These are phyloP conservation scores for Nelumbo lutea DNA, from an alignment of 164 flowering plant species.

Conservation along the genomic window DNA sequence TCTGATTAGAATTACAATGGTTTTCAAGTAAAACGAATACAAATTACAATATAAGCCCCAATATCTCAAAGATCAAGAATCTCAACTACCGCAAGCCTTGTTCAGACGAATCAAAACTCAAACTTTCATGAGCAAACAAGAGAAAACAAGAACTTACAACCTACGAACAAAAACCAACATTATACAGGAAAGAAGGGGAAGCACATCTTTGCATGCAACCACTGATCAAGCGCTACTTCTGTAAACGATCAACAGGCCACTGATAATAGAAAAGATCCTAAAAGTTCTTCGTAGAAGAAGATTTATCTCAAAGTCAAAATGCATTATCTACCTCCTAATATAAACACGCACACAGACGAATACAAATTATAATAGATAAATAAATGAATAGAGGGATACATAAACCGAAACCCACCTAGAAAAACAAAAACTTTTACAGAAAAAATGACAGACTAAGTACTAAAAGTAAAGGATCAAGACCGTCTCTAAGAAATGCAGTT, in stretches of 20 bases:
- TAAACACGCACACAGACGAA: too few species aligned
- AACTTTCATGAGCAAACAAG: neutral
- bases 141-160: neutral
- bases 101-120: neutral
- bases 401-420: neutral
- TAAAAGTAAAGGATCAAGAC: neutral
- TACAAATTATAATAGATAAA: too few species aligned
- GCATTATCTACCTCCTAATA: neutral
- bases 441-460: neutral
- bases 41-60: neutral
- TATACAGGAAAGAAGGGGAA: neutral
- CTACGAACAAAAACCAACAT: neutral
- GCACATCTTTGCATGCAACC: neutral
- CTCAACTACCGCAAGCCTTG: neutral
- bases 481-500: constrained; percentile 11
- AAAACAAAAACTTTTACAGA: neutral
- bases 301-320: neutral
- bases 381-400: neutral
- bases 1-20: neutral
- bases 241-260: constrained; percentile 6
- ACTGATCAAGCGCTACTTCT: neutral
- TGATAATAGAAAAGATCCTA: constrained; percentile 9
- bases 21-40: neutral
- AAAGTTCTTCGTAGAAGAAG: too few species aligned
- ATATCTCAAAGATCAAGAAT: neutral